These are phyloP conservation scores for Cicer pinnatifidum DNA, from an alignment of 306 rosid genomes.

Conservation along the genomic window DNA sequence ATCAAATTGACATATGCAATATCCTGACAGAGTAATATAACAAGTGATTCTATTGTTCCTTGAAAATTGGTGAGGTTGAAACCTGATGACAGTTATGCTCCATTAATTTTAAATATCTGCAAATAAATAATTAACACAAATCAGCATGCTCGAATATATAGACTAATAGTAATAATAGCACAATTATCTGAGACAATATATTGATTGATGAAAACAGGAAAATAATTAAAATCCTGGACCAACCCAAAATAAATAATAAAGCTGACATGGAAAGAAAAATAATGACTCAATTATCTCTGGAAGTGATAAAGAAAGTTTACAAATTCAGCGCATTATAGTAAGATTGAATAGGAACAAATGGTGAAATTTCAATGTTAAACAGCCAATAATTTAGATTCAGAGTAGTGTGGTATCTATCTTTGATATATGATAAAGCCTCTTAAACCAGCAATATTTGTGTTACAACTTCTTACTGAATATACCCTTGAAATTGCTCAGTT, in stretches of 20 bases:
- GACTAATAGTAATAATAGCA: neutral
- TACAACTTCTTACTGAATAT: constrained; percentile 6
- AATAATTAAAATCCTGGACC: neutral
- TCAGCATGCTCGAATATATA: constrained; percentile 38
- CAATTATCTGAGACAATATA: constrained; percentile 1
- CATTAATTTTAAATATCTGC: constrained; percentile 37
- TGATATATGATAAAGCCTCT: constrained; percentile 4
- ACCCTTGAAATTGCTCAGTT: neutral
- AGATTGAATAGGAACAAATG: neutral
- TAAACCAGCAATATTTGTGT: constrained; percentile 21
- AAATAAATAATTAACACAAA: constrained; percentile 37
- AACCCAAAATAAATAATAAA: neutral
- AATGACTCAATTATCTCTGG: neutral
- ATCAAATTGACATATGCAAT: constrained; percentile 17
- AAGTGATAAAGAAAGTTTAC: neutral
- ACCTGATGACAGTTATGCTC: constrained; percentile 19
- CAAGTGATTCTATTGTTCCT: constrained; percentile 23
- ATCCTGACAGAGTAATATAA: neutral
- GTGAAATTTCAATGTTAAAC: neutral
- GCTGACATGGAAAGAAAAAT: neutral
- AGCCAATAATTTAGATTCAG: neutral
- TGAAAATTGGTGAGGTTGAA: constrained; percentile 31
- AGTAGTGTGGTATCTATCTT: neutral
- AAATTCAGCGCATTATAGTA: neutral
- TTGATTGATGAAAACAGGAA: constrained; percentile 1